Evolutionary conservation across 192 early-diverging fungal genomes (phyloP).

Genomic region (Coemansia sp.): DNA sequence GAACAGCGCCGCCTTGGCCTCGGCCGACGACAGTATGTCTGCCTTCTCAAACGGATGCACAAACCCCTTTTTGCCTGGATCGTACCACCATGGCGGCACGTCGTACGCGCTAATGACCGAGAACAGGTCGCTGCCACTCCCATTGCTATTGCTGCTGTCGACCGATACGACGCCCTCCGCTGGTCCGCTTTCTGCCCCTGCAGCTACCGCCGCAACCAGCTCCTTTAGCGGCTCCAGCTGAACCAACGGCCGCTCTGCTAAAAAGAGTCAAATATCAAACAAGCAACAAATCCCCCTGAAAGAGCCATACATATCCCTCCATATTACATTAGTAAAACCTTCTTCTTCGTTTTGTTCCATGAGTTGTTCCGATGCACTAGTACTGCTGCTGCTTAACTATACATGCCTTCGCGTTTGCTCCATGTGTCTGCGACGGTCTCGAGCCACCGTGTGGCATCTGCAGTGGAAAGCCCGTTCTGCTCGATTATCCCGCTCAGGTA

Average conservation of each 20-base stretch:
- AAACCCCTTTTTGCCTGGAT: constrained; percentile 67
- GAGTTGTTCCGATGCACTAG: neutral
- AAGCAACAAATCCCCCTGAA: neutral
- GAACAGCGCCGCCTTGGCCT: constrained; percentile 66
- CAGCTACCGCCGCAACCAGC: constrained; percentile 30
- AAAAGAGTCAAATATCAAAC: neutral
- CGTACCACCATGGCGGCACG: constrained; percentile 69
- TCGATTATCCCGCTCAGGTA: constrained; percentile 63
- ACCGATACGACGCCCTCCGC: neutral
- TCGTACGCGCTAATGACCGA: constrained; percentile 72
- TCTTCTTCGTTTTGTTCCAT: neutral
- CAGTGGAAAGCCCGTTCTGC: constrained; percentile 46
- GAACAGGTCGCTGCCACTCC: constrained; percentile 18
- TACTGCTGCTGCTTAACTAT: neutral
- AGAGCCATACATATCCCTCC: neutral
- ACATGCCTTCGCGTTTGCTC: constrained; percentile 69
- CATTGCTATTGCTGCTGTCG: neutral
- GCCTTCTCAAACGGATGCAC: constrained; percentile 30
- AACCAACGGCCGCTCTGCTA: constrained; percentile 43
- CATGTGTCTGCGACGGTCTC: constrained; percentile 72
- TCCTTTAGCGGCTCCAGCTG: constrained; percentile 44
- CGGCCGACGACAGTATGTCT: constrained; percentile 62
- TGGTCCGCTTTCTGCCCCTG: constrained; percentile 23
- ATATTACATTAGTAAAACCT: neutral
- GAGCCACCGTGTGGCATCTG: constrained; percentile 60